Percentiles rank a stretch among this genome's conserved stretches.
phyloP scores from a whole-genome alignment of 352 stramenopile species.

The Globisporangium nodosum region DNA sequence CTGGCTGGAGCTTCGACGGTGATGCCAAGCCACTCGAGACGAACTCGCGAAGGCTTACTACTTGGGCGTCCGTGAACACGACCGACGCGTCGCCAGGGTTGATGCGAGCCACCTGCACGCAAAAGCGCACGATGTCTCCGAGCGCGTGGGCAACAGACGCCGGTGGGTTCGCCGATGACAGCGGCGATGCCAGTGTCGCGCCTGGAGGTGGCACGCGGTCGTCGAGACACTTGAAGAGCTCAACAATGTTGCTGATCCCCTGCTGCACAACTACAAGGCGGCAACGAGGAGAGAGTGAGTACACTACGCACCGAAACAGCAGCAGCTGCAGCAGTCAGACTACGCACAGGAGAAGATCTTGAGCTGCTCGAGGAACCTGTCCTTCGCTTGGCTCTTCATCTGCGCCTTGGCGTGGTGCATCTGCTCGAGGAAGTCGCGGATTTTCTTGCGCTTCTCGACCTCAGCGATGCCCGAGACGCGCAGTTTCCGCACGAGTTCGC shows the following conservation, averaged over 20 bases:
- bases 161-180: not conserved
- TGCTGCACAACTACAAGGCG: conserved; percentile 36
- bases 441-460: conserved; percentile 45
- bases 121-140: conserved; percentile 7
- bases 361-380: conserved; percentile 32
- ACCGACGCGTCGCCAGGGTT: conserved; percentile 6
- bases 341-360: conserved; percentile 48
- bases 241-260: conserved; percentile 47
- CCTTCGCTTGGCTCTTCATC: conserved; percentile 31
- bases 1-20: not conserved
- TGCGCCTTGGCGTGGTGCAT: conserved; percentile 29
- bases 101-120: conserved; percentile 7
- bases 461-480: conserved; percentile 42
- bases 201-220: conserved; percentile 17
- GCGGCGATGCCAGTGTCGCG: conserved; percentile 8
- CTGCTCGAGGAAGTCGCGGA: conserved; percentile 49
- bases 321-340: no score
- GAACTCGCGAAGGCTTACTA: conserved; percentile 28
- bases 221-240: conserved; percentile 49
- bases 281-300: no score
- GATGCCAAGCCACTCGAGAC: conserved; percentile 14
- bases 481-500: conserved; percentile 27
- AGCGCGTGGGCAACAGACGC: conserved; percentile 1
- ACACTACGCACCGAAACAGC: not conserved
- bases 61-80: conserved; percentile 22